Conservation (phyloP, 78 protist species). For the Dictyostelium firmibasis region DNA sequence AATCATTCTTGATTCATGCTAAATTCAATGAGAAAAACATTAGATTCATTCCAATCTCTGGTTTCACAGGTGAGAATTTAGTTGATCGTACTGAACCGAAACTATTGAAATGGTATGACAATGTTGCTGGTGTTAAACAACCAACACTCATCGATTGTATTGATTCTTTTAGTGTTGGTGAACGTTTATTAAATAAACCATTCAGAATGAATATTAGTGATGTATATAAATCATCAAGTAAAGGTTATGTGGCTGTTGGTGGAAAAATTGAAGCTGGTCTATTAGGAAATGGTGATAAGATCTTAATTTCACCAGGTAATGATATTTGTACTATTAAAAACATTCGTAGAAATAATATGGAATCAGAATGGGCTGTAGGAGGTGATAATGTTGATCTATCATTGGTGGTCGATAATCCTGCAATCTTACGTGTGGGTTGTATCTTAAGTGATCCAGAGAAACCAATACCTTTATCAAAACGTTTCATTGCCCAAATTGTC, state of each 20-base stretch:
- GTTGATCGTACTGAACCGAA: constrained; percentile 21
- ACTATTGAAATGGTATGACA: constrained; percentile 85
- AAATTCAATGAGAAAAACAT: constrained; percentile 75
- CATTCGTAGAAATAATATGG: not conserved
- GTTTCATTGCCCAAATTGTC: constrained; percentile 79
- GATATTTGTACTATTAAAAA: constrained; percentile 70
- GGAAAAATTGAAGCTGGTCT: constrained; percentile 90
- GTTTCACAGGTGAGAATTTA: constrained; percentile 88
- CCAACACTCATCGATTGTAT: constrained; percentile 73
- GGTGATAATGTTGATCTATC: constrained; percentile 88
- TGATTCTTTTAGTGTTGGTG: constrained; percentile 64
- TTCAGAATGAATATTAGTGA: constrained; percentile 89
- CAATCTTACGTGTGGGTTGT: constrained; percentile 57
- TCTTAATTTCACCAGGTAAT: constrained; percentile 73
- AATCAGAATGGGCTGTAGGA: constrained; percentile 79
- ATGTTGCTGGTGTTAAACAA: constrained; percentile 80
- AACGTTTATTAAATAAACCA: constrained; percentile 79
- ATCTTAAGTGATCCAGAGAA: constrained; percentile 79
- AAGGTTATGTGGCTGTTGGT: constrained; percentile 74
- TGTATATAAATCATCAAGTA: constrained; percentile 59
- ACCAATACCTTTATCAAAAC: constrained; percentile 50
- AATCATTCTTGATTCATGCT: constrained; percentile 67
- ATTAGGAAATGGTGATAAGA: constrained; percentile 71
- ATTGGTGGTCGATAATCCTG: constrained; percentile 9
- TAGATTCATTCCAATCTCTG: constrained; percentile 85